Percentiles rank a stretch among this genome's conserved stretches.
Evolutionary conservation across 768 basidiomycete genomes (phyloP).

Genomic region (Coprinopsis marcescibilis): DNA sequence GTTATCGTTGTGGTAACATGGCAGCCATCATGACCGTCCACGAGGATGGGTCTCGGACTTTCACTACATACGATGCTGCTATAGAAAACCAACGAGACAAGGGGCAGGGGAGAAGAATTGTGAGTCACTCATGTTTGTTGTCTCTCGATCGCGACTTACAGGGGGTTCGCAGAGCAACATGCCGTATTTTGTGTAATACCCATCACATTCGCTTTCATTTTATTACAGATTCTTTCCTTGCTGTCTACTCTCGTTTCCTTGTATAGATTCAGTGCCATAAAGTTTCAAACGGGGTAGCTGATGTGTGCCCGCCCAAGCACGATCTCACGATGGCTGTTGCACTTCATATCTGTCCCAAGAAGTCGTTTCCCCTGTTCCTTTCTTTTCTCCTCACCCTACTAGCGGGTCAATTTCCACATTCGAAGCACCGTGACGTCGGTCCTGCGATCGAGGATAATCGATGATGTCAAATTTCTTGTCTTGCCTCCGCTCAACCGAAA

Average conservation of each 20-base stretch:
- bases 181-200: conserved; percentile 26
- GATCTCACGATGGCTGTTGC: too few species aligned
- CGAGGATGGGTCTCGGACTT: conserved; percentile 58
- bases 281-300: too few species aligned
- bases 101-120: conserved; percentile 69
- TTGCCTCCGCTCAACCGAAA: too few species aligned
- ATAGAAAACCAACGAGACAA: conserved; percentile 85
- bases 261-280: neutral
- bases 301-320: too few species aligned
- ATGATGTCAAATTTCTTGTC: too few species aligned
- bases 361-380: neutral
- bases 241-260: neutral
- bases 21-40: conserved; percentile 85
- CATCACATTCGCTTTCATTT: neutral
- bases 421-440: too few species aligned
- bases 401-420: too few species aligned
- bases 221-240: neutral
- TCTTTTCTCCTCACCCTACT: neutral
- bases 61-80: conserved; percentile 84
- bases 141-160: neutral
- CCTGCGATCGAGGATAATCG: too few species aligned
- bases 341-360: too few species aligned
- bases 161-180: conserved; percentile 40
- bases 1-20: conserved; percentile 70
- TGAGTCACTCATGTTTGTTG: conserved; percentile 28